Conservation (phyloP, 306 rosid genomes). For the Parietaria judaica region DNA sequence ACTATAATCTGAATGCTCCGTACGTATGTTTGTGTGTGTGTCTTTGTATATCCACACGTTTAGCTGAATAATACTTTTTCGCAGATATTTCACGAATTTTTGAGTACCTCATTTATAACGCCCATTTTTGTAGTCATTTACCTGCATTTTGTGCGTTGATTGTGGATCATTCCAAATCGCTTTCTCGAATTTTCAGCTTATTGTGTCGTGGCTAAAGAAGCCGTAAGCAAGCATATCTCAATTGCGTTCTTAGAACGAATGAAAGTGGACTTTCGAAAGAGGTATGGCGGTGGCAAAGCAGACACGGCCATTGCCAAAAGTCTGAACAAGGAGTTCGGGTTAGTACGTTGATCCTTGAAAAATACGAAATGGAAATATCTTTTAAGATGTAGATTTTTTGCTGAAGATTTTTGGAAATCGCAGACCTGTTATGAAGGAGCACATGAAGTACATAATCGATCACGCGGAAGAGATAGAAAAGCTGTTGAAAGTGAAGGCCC, state of each 20-base stretch:
- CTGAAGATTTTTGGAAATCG: conserved; percentile 20
- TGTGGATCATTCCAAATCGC: no score
- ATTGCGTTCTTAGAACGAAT: conserved; percentile 80
- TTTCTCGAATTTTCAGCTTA: conserved; percentile 43
- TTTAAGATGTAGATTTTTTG: conserved; percentile 5
- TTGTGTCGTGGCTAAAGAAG: conserved; percentile 91
- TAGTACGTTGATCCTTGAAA: conserved; percentile 19
- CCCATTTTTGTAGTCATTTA: no score
- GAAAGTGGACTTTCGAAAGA: conserved; percentile 70
- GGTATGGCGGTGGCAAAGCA: conserved; percentile 94
- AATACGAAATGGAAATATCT: conserved; percentile 7
- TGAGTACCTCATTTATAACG: no score
- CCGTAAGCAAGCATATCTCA: conserved; percentile 79
- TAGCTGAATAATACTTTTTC: no score
- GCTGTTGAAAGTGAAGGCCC: conserved; percentile 86
- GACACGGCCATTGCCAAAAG: conserved; percentile 78
- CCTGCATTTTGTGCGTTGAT: no score
- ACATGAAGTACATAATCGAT: conserved; percentile 83
- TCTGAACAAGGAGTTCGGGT: conserved; percentile 97
- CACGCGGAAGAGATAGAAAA: conserved; percentile 89
- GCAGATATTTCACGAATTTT: no score
- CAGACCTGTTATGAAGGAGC: conserved; percentile 87
- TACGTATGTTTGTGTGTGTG: no score
- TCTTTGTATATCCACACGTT: no score
- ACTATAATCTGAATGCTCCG: no score